Base-by-base conservation (phyloP, 495 filamentous ascomycete genomes). In the Entonaema liquescens region DNA sequence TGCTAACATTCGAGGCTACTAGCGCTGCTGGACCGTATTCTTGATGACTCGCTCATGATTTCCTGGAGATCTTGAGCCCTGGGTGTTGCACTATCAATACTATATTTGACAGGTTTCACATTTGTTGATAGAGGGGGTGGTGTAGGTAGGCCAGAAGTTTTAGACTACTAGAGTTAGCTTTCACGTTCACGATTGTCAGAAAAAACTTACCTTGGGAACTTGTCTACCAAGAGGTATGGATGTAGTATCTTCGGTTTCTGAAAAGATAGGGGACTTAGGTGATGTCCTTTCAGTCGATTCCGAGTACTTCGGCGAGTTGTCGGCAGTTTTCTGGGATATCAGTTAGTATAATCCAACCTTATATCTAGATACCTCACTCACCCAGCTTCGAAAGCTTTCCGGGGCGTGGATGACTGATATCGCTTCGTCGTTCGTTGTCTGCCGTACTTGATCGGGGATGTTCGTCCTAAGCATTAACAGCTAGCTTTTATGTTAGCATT, bases 351-450 rank as follows among this genome's bases (percentile, higher is more conserved):
- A 19, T 17, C 25, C 35, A 61, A 40, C 21, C n/a, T n/a, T n/a
- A n/a, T n/a, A n/a, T n/a, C n/a, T 29, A 33, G 31, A 35, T 26
- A 28, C 53, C 12, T 7, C 25, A 36, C 90, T 81, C 74, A 95
- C 92, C 86, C 94, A 94, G 60, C 86, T 85, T 55, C 87, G 84
- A 79, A 94, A 97, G 40, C 90, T 91, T 70, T 90, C 80, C 3
- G 93, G 93, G 21, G 91, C 92, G 81, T 96, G 93, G 72, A 97
- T 97, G 54, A 95, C 93, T 2, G 93, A 97, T 63, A 90, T 84
- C 23, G 92, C 87, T 58, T 95, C 92, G 62, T 94, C 90, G 66
- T 89, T 87, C 38, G 84, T 81, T 23, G 85, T 83, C 62, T 82
- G 80, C 72, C 84, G 84, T 63, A 84, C 75, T 23, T 85, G 79